These are phyloP conservation scores for Solanum arcanum DNA, from an alignment of 257 asterid species.

Conservation along the genomic window DNA sequence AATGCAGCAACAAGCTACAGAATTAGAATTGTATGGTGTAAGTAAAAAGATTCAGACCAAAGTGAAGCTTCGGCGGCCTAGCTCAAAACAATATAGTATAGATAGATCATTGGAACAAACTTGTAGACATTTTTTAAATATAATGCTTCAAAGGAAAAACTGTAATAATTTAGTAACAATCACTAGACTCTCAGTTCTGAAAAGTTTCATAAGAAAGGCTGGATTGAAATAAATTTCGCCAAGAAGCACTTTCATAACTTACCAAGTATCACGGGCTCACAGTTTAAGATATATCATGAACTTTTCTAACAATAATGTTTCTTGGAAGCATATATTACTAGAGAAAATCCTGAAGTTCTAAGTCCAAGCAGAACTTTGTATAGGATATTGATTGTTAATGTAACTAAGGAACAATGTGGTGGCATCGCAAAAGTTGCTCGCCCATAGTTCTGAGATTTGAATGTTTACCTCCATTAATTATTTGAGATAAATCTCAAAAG, in stretches of 20 bases:
- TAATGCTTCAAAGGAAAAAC: not conserved
- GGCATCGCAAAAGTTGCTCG: not conserved
- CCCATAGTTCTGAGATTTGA: not conserved
- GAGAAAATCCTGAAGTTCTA: not conserved
- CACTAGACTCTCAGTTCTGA: not conserved
- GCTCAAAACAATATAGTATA: not conserved
- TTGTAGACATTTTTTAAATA: not conserved
- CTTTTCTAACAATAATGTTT: not conserved
- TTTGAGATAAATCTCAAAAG: not conserved
- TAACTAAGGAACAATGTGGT: not conserved
- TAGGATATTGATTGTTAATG: not conserved
- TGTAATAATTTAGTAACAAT: not conserved
- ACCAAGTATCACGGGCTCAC: not conserved
- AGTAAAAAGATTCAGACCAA: not conserved
- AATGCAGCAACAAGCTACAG: slow-evolving; percentile 56
- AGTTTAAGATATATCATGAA: not conserved
- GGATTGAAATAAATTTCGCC: not conserved
- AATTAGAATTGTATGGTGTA: slow-evolving; percentile 1
- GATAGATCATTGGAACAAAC: not conserved
- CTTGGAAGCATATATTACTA: not conserved
- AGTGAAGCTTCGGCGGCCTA: not conserved
- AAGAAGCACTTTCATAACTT: not conserved
- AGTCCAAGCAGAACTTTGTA: not conserved
- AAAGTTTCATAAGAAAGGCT: not conserved
- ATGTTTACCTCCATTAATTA: not conserved